Base-by-base conservation (phyloP, 306 rosid genomes). In the Trifolium subterraneum region DNA sequence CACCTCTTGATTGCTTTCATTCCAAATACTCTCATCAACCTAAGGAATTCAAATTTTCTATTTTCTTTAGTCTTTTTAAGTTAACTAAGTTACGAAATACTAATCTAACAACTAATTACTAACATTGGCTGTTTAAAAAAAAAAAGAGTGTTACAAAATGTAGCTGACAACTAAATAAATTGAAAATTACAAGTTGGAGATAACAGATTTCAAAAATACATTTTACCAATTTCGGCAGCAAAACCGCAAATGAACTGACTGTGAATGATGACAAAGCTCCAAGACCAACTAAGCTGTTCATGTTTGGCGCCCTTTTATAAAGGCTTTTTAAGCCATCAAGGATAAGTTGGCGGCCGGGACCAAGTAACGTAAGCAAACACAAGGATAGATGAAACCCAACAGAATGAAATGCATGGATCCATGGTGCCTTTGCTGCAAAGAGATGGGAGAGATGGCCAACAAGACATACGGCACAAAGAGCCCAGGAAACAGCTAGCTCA, bases 201-300 rank as follows among this genome's bases (percentile, higher is more conserved):
- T 70, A 64, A 51, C 41, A 70, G 71, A 73, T 23, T 70, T 48
- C 39, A 71, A 50, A 84, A 25, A 71, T 81, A 64, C 41, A 71
- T 72, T 66, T 84, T 89, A 93, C 98, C 96, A 93, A 85, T 58
- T 86, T 86, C 35, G 98, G 98, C 64, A 93, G 81, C 68, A 91
- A 84, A 66, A 79, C 80, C 50, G 98, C 98, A 73, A 91, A 77
- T 78, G 94, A 81, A 60, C 98, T 93, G 91, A 93, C 97, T 68
- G 94, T 73, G 83, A 93, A 93, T 70, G 98, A 93, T n/a, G 98
- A 93, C 75, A 93, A 29, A 80, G 98, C 96, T 72, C 98, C 98
- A 71, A 93, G 94, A 88, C 96, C 96, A 79, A 93, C 98, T 86
- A 93, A 83, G 72, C 96, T 89, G 77, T 93, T 93, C 98, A 93